These are phyloP conservation scores for Sugiyamaella valdiviana DNA, from an alignment of 805 yeast genomes.

Conservation along the genomic window DNA sequence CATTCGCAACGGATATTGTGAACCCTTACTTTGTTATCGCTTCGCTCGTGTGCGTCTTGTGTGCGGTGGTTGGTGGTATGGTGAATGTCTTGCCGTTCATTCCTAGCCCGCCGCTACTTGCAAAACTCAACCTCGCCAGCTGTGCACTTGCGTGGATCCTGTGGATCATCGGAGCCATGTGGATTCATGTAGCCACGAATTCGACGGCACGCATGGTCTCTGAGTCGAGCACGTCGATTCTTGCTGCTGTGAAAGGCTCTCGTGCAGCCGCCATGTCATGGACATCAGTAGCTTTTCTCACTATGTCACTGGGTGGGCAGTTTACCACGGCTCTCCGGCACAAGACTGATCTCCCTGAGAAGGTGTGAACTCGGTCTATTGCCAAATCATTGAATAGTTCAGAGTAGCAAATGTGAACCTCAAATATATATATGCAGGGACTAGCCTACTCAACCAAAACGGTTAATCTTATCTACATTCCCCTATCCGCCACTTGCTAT, in stretches of 20 bases:
- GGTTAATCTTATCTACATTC: too few species aligned
- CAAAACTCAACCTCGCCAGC: background rate
- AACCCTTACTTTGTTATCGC: constrained; percentile 15
- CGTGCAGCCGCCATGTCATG: constrained; percentile 22
- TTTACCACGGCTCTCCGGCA: constrained; percentile 3
- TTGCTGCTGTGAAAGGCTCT: constrained; percentile 14
- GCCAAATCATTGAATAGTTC: too few species aligned
- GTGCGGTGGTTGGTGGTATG: constrained; percentile 8
- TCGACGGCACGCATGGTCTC: constrained; percentile 14
- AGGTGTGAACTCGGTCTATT: background rate
- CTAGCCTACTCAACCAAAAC: too few species aligned
- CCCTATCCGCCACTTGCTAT: too few species aligned
- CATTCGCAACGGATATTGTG: constrained; percentile 16
- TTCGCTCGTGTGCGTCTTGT: constrained; percentile 12
- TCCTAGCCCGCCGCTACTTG: constrained; percentile 8
- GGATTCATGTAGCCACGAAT: constrained; percentile 21
- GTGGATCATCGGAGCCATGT: constrained; percentile 22
- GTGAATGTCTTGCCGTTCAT: constrained; percentile 6
- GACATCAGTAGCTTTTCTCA: constrained; percentile 20
- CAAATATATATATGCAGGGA: too few species aligned
- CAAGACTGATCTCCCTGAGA: background rate
- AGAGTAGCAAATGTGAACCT: too few species aligned
- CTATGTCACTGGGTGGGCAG: background rate
- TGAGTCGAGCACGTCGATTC: constrained; percentile 14
- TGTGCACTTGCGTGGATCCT: constrained; percentile 12